These are phyloP conservation scores for Pueraria montana DNA, from an alignment of 306 rosid genomes.

Conservation along the genomic window DNA sequence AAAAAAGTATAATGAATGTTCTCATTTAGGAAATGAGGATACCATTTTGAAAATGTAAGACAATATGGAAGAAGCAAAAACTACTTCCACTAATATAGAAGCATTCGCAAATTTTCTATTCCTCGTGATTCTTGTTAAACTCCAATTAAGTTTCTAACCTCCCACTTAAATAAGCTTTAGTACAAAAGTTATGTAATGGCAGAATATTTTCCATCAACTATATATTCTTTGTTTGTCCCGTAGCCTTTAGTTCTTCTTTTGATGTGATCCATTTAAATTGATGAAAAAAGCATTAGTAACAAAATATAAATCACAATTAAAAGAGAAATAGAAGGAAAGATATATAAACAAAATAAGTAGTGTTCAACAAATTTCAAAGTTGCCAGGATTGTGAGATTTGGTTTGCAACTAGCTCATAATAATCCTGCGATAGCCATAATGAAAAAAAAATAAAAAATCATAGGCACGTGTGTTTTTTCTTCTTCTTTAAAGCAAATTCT, in stretches of 20 bases:
- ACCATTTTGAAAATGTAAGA: too few relatives aligned
- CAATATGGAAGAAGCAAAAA: too few relatives aligned
- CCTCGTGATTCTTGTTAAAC: not conserved
- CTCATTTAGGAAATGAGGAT: too few relatives aligned
- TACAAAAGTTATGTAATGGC: not conserved
- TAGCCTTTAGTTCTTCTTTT: too few relatives aligned
- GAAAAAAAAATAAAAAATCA: too few relatives aligned
- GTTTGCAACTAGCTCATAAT: slow-evolving; percentile 1
- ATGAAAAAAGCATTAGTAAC: too few relatives aligned
- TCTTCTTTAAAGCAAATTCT: not conserved
- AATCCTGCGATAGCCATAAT: not conserved
- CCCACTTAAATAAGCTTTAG: slow-evolving; percentile 3
- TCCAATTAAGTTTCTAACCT: not conserved
- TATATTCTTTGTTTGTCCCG: too few relatives aligned
- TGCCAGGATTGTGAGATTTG: not conserved
- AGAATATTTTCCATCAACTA: too few relatives aligned
- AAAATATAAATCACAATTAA: too few relatives aligned
- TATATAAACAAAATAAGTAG: not conserved
- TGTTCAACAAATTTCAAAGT: not conserved
- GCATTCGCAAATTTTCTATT: not conserved
- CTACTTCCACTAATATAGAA: not conserved
- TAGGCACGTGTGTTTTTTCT: not conserved
- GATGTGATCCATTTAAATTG: too few relatives aligned
- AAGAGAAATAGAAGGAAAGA: too few relatives aligned
- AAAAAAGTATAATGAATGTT: too few relatives aligned